Evolutionary conservation across 1,139 yeast species (phyloP), one percentile per base, ranked within the genome.

Genomic region (Debaryomyces sp.): DNA sequence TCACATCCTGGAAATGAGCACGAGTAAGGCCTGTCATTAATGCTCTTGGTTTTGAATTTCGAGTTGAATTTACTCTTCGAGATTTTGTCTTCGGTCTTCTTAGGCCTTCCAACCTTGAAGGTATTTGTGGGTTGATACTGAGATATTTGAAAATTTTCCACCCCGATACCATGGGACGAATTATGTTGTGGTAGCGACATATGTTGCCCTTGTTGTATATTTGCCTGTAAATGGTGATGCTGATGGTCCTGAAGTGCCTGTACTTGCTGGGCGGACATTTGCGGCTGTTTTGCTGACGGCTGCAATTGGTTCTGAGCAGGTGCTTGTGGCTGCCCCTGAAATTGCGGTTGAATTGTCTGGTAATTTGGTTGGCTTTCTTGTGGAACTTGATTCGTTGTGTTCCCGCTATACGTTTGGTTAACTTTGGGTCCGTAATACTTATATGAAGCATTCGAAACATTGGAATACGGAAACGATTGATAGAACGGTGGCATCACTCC

Each of bases 1-100:
- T 69, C 72, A 64, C 94, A 87, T 4, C 79, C 80, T 1, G 71
- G 72, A 47, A 66, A 72, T 1, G 76, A 59, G 59, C 92, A 86
- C n/a, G 68, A 68, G 55, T 71, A 82, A 4, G 82, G 81, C 44
- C 80, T 65, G 26, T 64, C 65, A 23, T 61, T 51, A 29, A 53
- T 46, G 51, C 39, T 46, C 30, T 44, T 49, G n/a, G 44, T 34
- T 43, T 49, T 48, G 17, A 26, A 27, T 43, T 50, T 46, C 8
- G 48, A 34, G 39, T 42, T 44, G 21, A 46, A 44, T 36, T 48
- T 44, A 22, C 41, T 37, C 38, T 46, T 47, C 7, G 41, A 24
- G 13, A 30, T 42, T 37, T 36, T 36, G 17, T 34, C 33, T 9
- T 41, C 35, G 9, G 36, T 15, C n/a, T 30, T 41, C 43, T 50